phyloP scores from a whole-genome alignment of 2,329 filamentous ascomycete genomes.

The Xylariomycetidae sp. region DNA sequence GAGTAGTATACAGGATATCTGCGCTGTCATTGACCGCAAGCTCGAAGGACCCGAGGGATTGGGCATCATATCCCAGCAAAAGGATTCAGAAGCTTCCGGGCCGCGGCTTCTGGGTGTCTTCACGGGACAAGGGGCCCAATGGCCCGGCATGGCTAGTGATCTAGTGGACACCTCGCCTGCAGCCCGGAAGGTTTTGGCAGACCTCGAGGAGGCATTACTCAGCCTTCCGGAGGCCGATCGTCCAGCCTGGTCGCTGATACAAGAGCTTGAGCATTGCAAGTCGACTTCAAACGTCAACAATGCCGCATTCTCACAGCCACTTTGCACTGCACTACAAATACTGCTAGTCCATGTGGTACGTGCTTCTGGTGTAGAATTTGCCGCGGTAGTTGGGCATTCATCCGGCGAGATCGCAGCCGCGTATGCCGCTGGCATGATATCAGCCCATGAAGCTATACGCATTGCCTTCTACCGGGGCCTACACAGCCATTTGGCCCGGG shows the following conservation, averaged over 20 bases:
- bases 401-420: constrained; percentile 40
- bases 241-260: constrained; percentile 21
- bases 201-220: constrained; percentile 16
- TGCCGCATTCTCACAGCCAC: constrained; percentile 23
- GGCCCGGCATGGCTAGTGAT: constrained; percentile 20
- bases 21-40: too few species aligned
- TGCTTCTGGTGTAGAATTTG: constrained; percentile 6
- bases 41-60: not conserved
- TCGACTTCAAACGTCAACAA: constrained; percentile 22
- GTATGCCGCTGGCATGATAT: constrained; percentile 40
- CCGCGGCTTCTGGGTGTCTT: constrained; percentile 17
- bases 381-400: constrained; percentile 17
- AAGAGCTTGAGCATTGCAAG: constrained; percentile 8
- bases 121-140: constrained; percentile 24
- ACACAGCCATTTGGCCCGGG: constrained; percentile 15
- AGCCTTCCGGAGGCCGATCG: constrained; percentile 15
- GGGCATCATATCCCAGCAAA: too few species aligned
- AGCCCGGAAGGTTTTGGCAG: constrained; percentile 2
- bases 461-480: constrained; percentile 41
- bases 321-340: constrained; percentile 20
- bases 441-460: constrained; percentile 33
- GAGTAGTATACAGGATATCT: too few species aligned
- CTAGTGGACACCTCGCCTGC: constrained; percentile 7
- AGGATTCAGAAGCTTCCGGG: not conserved
- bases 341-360: constrained; percentile 12